Conservation (phyloP, 2,329 filamentous ascomycete genomes). For the Pseudopyrenochaeta lycopersici region DNA sequence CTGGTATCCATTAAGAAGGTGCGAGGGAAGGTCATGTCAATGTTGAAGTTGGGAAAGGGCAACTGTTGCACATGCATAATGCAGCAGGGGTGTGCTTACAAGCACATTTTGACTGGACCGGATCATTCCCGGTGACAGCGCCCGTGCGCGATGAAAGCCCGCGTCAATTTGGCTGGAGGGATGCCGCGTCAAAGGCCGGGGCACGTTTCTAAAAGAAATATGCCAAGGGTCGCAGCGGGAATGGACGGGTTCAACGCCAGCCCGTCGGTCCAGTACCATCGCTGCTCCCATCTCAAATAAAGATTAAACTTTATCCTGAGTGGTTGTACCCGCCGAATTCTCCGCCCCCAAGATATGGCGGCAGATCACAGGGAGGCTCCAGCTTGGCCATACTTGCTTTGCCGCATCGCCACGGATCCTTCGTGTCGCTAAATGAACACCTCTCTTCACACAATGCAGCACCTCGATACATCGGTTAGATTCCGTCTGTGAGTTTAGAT, state of each 20-base stretch:
- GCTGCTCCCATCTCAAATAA: background rate
- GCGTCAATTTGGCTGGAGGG: background rate
- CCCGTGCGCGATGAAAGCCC: background rate
- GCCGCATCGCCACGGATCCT: background rate
- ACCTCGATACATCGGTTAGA: background rate
- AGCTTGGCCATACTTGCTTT: no score
- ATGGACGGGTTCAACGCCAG: background rate
- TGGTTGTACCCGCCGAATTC: background rate
- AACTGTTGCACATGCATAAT: background rate
- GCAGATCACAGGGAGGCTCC: no score
- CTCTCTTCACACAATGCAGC: background rate
- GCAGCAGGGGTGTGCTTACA: background rate
- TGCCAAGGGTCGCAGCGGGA: background rate
- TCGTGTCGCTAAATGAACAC: background rate
- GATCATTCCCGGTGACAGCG: background rate
- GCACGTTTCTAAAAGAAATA: no score
- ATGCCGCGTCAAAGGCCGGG: no score
- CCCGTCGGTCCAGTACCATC: background rate
- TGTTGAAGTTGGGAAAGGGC: background rate
- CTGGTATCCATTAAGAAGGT: constrained; percentile 2
- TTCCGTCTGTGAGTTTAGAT: background rate
- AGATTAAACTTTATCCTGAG: background rate
- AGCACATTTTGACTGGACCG: constrained; percentile 1
- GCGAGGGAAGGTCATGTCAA: background rate
- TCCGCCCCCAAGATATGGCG: background rate